Percentiles rank a stretch among this genome's conserved stretches.
These are phyloP conservation scores for Saccharomycopsis sp. DNA, from an alignment of 805 yeast species.

Conservation along the genomic window DNA sequence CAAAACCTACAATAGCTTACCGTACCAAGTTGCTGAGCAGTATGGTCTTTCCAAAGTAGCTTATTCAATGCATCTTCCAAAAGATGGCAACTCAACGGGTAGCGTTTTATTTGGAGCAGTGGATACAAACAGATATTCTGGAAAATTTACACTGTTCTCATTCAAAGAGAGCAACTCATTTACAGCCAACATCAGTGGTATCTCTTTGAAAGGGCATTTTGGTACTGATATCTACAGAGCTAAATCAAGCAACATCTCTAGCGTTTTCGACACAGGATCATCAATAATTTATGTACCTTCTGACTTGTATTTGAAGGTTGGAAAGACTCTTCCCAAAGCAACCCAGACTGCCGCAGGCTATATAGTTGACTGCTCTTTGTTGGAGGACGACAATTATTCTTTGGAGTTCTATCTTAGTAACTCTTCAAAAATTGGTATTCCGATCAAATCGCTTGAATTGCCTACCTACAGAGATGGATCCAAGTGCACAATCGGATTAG, in stretches of 20 bases:
- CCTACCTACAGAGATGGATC: not conserved
- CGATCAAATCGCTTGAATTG: not conserved
- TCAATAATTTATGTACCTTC: not conserved
- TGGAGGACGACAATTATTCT: not conserved
- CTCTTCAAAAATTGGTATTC: not conserved
- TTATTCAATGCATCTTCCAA: conserved; percentile 53
- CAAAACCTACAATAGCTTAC: conserved; percentile 55
- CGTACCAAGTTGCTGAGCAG: conserved; percentile 47
- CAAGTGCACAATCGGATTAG: not conserved
- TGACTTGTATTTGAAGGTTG: not conserved
- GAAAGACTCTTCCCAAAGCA: not conserved
- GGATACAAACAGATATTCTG: conserved; percentile 55
- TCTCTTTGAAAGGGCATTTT: not conserved
- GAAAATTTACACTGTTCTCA: conserved; percentile 32
- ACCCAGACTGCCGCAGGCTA: not conserved
- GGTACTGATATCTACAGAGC: not conserved
- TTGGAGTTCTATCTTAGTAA: not conserved
- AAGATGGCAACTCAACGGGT: conserved; percentile 36
- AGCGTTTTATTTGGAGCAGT: conserved; percentile 66
- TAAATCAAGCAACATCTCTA: not conserved
- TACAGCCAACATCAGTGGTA: not conserved
- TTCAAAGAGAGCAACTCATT: not conserved
- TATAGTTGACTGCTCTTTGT: not conserved
- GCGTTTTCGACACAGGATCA: not conserved
- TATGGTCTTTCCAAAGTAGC: conserved; percentile 49